These are phyloP conservation scores for Tetrapisispora pingtungensis DNA, from an alignment of 805 yeast species.

Conservation along the genomic window DNA sequence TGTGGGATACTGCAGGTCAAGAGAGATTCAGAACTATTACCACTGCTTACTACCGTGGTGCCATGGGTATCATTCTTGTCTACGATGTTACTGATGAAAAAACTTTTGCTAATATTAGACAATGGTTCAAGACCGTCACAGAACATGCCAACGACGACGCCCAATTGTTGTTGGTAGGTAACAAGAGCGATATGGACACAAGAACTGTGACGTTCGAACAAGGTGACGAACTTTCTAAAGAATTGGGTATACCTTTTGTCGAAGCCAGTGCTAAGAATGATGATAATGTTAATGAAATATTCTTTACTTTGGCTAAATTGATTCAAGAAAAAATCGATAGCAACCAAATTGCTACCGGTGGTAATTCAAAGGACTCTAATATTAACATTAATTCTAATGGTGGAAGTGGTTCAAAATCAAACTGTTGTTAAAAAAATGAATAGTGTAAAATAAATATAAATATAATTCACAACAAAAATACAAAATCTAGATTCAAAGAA, in stretches of 20 bases:
- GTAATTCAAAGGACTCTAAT: constrained; percentile 40
- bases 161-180: constrained; percentile 87
- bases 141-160: constrained; percentile 97
- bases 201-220: constrained; percentile 84
- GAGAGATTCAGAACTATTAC: constrained; percentile 91
- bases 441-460: not conserved
- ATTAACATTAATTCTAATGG: constrained; percentile 37
- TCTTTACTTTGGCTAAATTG: constrained; percentile 77
- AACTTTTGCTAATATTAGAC: constrained; percentile 84
- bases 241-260: constrained; percentile 79
- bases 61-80: constrained; percentile 76
- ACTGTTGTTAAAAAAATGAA: constrained; percentile 38
- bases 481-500: not conserved
- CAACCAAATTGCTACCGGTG: constrained; percentile 40
- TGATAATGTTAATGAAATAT: constrained; percentile 83
- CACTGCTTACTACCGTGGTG: constrained; percentile 85
- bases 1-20: constrained; percentile 98
- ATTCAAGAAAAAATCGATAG: constrained; percentile 67
- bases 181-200: constrained; percentile 84
- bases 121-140: constrained; percentile 92
- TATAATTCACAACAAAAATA: not conserved
- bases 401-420: constrained; percentile 37
- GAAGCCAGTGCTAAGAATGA: constrained; percentile 96
- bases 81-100: constrained; percentile 83
- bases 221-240: constrained; percentile 81